Evolutionary conservation across 2,329 filamentous ascomycete genomes (phyloP).

Genomic region (Arthrobotrys conoides): DNA sequence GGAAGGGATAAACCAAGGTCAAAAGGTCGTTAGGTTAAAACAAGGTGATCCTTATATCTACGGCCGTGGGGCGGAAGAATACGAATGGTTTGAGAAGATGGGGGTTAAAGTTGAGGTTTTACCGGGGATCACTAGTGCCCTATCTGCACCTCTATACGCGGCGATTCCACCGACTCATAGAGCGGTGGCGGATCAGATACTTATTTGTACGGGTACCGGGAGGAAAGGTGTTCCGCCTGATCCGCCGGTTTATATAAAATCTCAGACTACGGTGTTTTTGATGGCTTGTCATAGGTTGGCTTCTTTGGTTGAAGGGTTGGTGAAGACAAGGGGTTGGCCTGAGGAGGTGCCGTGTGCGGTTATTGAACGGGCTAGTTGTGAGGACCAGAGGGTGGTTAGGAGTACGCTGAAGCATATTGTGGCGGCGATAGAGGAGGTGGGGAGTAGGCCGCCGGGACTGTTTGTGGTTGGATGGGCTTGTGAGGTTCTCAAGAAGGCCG

Average conservation of each 20-base stretch:
- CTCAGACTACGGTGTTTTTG: constrained; percentile 88
- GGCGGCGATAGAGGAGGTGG: constrained; percentile 87
- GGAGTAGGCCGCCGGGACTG: constrained; percentile 88
- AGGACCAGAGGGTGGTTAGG: constrained; percentile 91
- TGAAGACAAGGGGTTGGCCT: constrained; percentile 74
- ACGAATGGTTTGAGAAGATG: constrained; percentile 79
- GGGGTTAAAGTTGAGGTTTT: constrained; percentile 74
- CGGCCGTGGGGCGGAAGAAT: constrained; percentile 93
- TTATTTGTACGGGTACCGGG: constrained; percentile 96
- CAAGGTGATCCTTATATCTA: constrained; percentile 98
- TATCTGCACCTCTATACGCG: constrained; percentile 89
- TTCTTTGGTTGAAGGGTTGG: constrained; percentile 79
- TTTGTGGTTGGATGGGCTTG: constrained; percentile 89
- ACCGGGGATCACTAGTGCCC: constrained; percentile 89
- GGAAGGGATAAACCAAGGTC: constrained; percentile 77
- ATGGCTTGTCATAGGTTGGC: constrained; percentile 92
- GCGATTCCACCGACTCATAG: constrained; percentile 89
- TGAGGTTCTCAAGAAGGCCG: constrained; percentile 77
- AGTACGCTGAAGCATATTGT: constrained; percentile 85
- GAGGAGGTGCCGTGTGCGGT: constrained; percentile 87
- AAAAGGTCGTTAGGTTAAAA: constrained; percentile 89
- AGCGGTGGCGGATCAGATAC: constrained; percentile 88
- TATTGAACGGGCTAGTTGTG: constrained; percentile 91
- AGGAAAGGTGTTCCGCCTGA: constrained; percentile 85
- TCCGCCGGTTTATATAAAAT: constrained; percentile 83